A percentile compares a stretch with the other conserved stretches of the same genome.
phyloP scores from a whole-genome alignment of 192 early-diverging fungal genomes.

The Lobulomyces angularis region DNA sequence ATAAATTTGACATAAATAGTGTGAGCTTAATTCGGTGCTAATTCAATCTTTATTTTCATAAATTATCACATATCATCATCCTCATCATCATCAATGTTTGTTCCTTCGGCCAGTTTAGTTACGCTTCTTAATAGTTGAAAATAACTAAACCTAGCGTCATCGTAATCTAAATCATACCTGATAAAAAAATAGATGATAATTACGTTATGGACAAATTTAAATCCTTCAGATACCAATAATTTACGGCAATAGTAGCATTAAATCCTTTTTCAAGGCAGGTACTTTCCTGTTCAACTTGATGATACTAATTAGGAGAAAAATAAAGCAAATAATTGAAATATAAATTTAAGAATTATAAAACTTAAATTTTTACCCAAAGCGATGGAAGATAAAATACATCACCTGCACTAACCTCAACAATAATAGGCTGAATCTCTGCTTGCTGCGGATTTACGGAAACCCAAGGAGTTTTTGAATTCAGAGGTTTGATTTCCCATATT shows the following conservation, averaged over 20 bases:
- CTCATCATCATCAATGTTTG: too few relatives aligned
- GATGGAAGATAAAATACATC: slow-evolving; percentile 1
- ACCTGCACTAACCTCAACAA: not conserved
- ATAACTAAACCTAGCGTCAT: slow-evolving; percentile 7
- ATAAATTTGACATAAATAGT: too few relatives aligned
- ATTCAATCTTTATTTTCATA: too few relatives aligned
- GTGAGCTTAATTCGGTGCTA: too few relatives aligned
- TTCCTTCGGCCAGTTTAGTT: not conserved
- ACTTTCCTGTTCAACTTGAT: slow-evolving; percentile 24
- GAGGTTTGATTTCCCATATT: slow-evolving; percentile 12
- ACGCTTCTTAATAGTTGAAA: not conserved
- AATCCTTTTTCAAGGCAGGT: slow-evolving; percentile 10
- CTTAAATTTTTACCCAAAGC: not conserved
- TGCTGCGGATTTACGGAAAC: slow-evolving; percentile 7
- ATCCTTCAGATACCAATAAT: slow-evolving; percentile 20
- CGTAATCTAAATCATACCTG: slow-evolving; percentile 30
- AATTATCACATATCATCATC: too few relatives aligned
- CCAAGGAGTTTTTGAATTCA: slow-evolving; percentile 11
- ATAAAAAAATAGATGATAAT: slow-evolving; percentile 1
- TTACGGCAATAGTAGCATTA: slow-evolving; percentile 25
- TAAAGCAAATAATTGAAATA: slow-evolving; percentile 20
- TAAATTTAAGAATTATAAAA: slow-evolving; percentile 9
- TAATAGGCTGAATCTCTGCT: too few relatives aligned
- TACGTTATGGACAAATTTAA: not conserved
- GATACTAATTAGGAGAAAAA: slow-evolving; percentile 33